These are phyloP conservation scores for Cyanodermella asteris DNA, from an alignment of 2,329 filamentous ascomycete genomes.

Conservation along the genomic window DNA sequence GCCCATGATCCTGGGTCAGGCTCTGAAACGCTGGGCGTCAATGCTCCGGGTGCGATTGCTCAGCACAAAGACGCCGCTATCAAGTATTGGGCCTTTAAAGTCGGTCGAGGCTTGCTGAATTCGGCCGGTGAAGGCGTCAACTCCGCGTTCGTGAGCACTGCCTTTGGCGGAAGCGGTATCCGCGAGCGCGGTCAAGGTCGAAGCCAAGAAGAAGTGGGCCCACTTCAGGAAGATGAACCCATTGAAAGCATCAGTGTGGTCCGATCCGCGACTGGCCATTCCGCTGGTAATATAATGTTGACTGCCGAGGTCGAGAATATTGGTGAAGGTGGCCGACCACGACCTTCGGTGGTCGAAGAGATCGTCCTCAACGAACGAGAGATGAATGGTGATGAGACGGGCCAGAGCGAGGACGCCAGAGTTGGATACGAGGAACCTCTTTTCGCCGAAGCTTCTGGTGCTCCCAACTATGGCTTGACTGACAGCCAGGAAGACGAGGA, in stretches of 20 bases:
- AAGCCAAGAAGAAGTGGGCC: constrained; percentile 25
- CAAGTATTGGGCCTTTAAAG: constrained; percentile 36
- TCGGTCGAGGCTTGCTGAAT: constrained; percentile 37
- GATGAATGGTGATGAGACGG: constrained; percentile 6
- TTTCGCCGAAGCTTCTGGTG: too few relatives aligned
- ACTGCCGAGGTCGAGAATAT: too few relatives aligned
- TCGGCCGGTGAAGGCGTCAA: constrained; percentile 32
- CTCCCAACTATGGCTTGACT: constrained; percentile 7
- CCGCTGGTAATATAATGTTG: too few relatives aligned
- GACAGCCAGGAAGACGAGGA: constrained; percentile 12
- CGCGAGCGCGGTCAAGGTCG: constrained; percentile 21
- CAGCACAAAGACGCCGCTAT: constrained; percentile 15
- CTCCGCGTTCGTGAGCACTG: constrained; percentile 34
- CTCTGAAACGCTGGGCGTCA: constrained; percentile 4
- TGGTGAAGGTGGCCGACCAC: too few relatives aligned
- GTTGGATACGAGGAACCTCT: constrained; percentile 11
- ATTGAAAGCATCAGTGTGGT: constrained; percentile 17
- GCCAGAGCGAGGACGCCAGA: constrained; percentile 12
- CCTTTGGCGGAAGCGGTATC: constrained; percentile 37
- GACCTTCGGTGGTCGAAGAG: too few relatives aligned
- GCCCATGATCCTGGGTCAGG: constrained; percentile 14
- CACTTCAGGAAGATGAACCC: constrained; percentile 22
- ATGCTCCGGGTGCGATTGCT: constrained; percentile 11
- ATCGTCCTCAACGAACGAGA: too few relatives aligned
- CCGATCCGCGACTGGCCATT: too few relatives aligned